Conservation (phyloP, 768 basidiomycete species). For the Neoboletus brunneissimus region DNA sequence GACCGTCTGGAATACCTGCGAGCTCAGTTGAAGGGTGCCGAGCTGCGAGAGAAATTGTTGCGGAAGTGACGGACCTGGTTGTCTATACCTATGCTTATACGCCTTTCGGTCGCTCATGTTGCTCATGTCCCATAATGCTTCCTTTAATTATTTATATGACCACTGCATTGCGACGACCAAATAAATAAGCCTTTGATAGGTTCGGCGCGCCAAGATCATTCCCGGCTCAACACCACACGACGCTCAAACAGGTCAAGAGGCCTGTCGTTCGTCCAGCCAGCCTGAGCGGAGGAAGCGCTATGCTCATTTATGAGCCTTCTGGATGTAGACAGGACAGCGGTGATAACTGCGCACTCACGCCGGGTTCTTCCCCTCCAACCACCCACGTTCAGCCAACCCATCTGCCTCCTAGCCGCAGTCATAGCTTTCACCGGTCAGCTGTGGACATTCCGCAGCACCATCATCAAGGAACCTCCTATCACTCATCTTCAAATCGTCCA, state of each 20-base stretch:
- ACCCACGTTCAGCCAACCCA: slow-evolving; percentile 28
- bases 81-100: background rate
- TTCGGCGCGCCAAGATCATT: background rate
- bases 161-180: background rate
- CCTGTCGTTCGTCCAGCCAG: background rate
- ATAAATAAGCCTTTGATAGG: too few relatives aligned
- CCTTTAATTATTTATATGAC: slow-evolving; percentile 12
- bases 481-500: slow-evolving; percentile 39
- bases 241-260: background rate
- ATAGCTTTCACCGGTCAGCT: slow-evolving; percentile 57
- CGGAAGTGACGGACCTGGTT: slow-evolving; percentile 43
- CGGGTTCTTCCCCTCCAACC: slow-evolving; percentile 40
- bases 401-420: slow-evolving; percentile 45
- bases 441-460: slow-evolving; percentile 58
- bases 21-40: slow-evolving; percentile 79
- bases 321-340: slow-evolving; percentile 29
- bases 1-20: slow-evolving; percentile 75
- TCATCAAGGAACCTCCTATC: slow-evolving; percentile 68
- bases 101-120: slow-evolving; percentile 11
- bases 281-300: background rate
- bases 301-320: slow-evolving; percentile 19
- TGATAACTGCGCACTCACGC: slow-evolving; percentile 31
- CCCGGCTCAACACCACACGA: background rate
- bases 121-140: slow-evolving; percentile 16
- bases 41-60: slow-evolving; percentile 78